Conservation (phyloP, 495 filamentous ascomycete species). For the Hyphodiscus hymeniophilus region DNA sequence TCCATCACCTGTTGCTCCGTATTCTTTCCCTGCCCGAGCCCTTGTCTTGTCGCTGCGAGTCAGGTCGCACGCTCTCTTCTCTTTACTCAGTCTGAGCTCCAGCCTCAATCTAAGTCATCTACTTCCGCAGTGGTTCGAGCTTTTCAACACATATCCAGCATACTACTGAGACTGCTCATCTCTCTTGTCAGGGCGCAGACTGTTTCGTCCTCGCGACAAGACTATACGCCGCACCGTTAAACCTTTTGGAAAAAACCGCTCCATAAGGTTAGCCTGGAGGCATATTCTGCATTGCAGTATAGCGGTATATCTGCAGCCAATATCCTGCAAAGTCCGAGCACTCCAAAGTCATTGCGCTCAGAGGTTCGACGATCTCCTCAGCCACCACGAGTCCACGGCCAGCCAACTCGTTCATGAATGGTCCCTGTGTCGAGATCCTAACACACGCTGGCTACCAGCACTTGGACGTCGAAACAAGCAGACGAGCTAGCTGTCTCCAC, state of each 20-base stretch:
- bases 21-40: too few species aligned
- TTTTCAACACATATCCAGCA: neutral
- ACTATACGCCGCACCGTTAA: too few species aligned
- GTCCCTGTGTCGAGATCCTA: constrained; percentile 20
- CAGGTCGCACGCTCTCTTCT: constrained; percentile 1
- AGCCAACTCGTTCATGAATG: constrained; percentile 19
- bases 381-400: constrained; percentile 6
- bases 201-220: too few species aligned
- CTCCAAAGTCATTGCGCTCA: constrained; percentile 13
- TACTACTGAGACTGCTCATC: neutral
- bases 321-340: constrained; percentile 13
- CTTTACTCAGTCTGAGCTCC: neutral
- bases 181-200: neutral
- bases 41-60: neutral
- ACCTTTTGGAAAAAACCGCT: too few species aligned
- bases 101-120: neutral
- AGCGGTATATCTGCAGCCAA: neutral
- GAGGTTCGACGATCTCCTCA: constrained; percentile 13
- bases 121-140: neutral
- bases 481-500: constrained; percentile 14
- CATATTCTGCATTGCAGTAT: neutral
- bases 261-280: too few species aligned
- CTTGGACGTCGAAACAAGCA: constrained; percentile 22
- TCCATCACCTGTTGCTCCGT: neutral
- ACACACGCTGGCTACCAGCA: constrained; percentile 11